A percentile compares a stretch with the other conserved stretches of the same genome.
phyloP scores from a whole-genome alignment of 177 flowering plant genomes.

The Vitis hybrid region DNA sequence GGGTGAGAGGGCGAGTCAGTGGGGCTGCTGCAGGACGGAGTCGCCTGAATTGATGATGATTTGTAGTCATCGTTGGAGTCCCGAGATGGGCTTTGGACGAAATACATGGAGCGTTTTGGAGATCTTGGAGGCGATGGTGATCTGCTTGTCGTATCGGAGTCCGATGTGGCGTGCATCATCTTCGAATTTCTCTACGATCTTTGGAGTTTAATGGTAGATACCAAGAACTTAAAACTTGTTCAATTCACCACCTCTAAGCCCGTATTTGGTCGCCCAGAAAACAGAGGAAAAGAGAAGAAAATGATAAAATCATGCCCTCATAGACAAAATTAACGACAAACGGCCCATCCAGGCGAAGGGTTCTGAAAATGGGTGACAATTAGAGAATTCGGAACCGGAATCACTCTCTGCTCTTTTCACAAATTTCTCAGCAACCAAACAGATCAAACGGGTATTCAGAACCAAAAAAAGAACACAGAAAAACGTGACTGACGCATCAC shows the following conservation, averaged over 20 bases:
- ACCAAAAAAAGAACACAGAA: no score
- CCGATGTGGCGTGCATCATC: conserved; percentile 29
- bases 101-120: conserved; percentile 36
- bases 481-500: no score
- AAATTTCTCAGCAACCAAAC: no score
- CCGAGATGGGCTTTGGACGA: conserved; percentile 56
- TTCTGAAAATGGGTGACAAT: no score
- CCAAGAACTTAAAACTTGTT: neutral
- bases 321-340: no score
- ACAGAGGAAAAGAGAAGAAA: no score
- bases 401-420: no score
- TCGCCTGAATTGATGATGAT: conserved; percentile 31
- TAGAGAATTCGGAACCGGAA: no score
- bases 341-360: no score
- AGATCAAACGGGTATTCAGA: no score
- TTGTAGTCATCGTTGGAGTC: conserved; percentile 55
- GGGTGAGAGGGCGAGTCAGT: conserved; percentile 35
- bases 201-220: neutral
- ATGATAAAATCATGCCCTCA: no score
- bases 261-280: no score
- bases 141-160: conserved; percentile 39
- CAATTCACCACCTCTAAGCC: conserved; percentile 9
- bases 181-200: neutral
- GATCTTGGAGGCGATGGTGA: conserved; percentile 37
- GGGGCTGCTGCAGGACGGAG: conserved; percentile 31